Evolutionary conservation across 2,329 filamentous ascomycete genomes (phyloP).

Genomic region (Aspergillus costaricaensis): DNA sequence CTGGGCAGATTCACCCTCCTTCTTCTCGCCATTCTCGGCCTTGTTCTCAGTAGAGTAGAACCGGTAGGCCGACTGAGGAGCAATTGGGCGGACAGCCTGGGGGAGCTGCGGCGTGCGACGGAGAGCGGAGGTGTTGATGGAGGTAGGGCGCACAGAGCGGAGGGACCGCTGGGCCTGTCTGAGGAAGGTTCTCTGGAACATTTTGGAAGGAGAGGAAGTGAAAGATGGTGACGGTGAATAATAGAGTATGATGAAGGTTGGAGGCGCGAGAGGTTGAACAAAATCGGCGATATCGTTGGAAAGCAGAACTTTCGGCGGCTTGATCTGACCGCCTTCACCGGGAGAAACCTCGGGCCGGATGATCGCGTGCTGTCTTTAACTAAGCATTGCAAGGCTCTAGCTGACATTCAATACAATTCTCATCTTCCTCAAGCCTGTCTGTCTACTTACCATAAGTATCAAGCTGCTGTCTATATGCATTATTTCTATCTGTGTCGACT

Average conservation of each 20-base stretch:
- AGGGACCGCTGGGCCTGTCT: constrained; percentile 45
- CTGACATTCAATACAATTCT: background rate
- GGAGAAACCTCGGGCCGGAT: constrained; percentile 18
- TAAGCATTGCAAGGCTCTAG: background rate
- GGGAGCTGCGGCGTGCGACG: constrained; percentile 38
- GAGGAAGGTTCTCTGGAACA: constrained; percentile 47
- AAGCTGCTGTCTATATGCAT: background rate
- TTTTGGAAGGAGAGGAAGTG: constrained; percentile 24
- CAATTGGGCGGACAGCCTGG: constrained; percentile 35
- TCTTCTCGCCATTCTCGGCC: constrained; percentile 40
- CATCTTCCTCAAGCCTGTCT: background rate
- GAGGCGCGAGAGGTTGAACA: constrained; percentile 6
- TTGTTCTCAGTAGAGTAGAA: constrained; percentile 49
- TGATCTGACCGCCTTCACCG: constrained; percentile 20
- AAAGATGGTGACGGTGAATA: constrained; percentile 6
- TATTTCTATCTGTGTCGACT: background rate
- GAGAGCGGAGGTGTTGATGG: constrained; percentile 35
- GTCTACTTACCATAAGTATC: background rate
- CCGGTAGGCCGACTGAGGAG: constrained; percentile 37
- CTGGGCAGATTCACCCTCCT: constrained; percentile 41
- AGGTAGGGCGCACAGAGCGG: constrained; percentile 36
- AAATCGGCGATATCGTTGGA: constrained; percentile 15
- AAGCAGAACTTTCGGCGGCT: constrained; percentile 21
- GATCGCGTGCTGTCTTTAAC: background rate
- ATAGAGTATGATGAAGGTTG: constrained; percentile 1